phyloP scores from a whole-genome alignment of 768 basidiomycete genomes.

The Rhodotorula sphaerocarpa region DNA sequence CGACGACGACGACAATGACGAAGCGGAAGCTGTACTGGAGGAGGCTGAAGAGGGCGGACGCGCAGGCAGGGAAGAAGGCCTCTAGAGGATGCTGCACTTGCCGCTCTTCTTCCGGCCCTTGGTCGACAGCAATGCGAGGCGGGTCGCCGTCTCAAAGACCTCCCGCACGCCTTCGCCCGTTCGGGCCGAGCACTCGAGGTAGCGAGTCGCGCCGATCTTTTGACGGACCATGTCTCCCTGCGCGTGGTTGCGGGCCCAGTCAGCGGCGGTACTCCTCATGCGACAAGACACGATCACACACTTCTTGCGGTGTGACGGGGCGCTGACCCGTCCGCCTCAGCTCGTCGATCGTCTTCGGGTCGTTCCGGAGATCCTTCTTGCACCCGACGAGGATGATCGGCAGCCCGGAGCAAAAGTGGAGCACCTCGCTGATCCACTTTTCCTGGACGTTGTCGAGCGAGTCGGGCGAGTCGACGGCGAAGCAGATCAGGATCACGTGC shows the following conservation, averaged over 20 bases:
- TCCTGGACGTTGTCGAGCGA: constrained; percentile 99
- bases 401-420: constrained; percentile 84
- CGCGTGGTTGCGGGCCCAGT: not conserved
- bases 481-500: constrained; percentile 99
- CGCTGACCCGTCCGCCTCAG: constrained; percentile 87
- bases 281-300: too few species aligned
- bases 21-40: too few species aligned
- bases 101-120: constrained; percentile 35
- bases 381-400: constrained; percentile 97
- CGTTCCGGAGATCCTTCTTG: constrained; percentile 96
- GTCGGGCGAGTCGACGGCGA: constrained; percentile 94
- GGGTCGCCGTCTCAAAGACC: constrained; percentile 96
- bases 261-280: too few species aligned
- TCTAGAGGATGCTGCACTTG: constrained; percentile 38
- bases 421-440: constrained; percentile 99
- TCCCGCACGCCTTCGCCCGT: constrained; percentile 94
- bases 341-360: constrained; percentile 86
- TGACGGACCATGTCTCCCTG: constrained; percentile 89
- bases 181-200: constrained; percentile 94
- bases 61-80: not conserved
- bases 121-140: constrained; percentile 64
- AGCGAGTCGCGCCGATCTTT: constrained; percentile 94
- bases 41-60: not conserved
- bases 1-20: too few species aligned
- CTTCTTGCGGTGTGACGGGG: constrained; percentile 90